Evolutionary conservation across 148 eudicot species (phyloP).

Genomic region (Silene conica): DNA sequence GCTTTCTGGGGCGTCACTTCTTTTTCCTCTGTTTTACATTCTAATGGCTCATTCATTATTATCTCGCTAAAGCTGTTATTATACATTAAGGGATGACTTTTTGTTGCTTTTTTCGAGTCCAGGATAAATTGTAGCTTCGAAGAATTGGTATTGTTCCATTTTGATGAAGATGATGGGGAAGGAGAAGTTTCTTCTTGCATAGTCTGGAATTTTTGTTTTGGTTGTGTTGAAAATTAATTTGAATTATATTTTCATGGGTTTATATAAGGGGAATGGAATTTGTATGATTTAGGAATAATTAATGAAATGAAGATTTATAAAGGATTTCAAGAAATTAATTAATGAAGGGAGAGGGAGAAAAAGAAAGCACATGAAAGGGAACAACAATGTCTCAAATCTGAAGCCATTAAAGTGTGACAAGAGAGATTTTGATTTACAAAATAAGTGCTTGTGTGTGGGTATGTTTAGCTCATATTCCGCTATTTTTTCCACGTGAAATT

Average conservation of each 20-base stretch:
- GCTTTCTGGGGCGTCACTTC: conserved; percentile 43
- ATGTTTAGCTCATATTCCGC: background rate
- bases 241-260: conserved; percentile 9
- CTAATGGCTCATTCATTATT: background rate
- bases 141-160: background rate
- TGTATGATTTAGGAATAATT: background rate
- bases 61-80: too few species aligned
- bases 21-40: conserved; percentile 6
- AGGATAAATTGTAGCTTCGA: conserved; percentile 37
- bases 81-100: too few species aligned
- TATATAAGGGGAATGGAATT: background rate
- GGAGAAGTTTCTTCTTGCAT: conserved; percentile 13
- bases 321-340: conserved; percentile 5
- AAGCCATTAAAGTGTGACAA: conserved; percentile 18
- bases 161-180: conserved; percentile 15
- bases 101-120: conserved; percentile 9
- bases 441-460: too few species aligned
- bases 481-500: conserved; percentile 6
- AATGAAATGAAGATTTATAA: background rate
- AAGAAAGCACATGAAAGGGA: conserved; percentile 26
- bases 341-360: background rate
- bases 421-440: background rate
- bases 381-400: conserved; percentile 22
- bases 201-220: background rate
- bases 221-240: conserved; percentile 21